phyloP scores from a whole-genome alignment of 768 basidiomycete genomes.

The Phlegmacium glaucopus region DNA sequence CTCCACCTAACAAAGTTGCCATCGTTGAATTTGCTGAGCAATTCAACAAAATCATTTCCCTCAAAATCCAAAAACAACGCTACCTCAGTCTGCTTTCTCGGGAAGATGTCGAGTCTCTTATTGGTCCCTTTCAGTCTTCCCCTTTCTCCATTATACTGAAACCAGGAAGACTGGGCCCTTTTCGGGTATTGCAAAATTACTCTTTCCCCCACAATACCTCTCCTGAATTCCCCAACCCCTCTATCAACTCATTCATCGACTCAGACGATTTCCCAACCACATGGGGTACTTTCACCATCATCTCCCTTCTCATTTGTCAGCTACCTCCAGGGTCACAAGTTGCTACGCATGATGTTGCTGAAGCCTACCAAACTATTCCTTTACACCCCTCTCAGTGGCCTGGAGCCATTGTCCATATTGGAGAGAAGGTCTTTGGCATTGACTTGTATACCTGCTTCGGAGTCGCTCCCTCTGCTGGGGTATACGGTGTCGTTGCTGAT shows the following conservation, averaged over 20 bases:
- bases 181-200: constrained; percentile 30
- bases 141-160: constrained; percentile 34
- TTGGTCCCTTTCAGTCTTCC: constrained; percentile 36
- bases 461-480: constrained; percentile 11
- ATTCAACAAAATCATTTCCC: constrained; percentile 13
- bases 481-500: constrained; percentile 22
- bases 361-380: constrained; percentile 35
- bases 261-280: constrained; percentile 35
- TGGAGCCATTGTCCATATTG: constrained; percentile 22
- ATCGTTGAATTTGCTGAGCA: background rate
- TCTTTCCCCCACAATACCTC: constrained; percentile 22
- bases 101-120: constrained; percentile 14
- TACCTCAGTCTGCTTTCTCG: constrained; percentile 29
- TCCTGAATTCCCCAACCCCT: constrained; percentile 1
- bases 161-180: constrained; percentile 19
- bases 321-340: constrained; percentile 35
- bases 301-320: background rate
- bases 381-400: constrained; percentile 36
- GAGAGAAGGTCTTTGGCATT: constrained; percentile 16
- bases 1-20: constrained; percentile 27
- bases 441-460: constrained; percentile 25
- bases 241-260: constrained; percentile 28
- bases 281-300: no score
- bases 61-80: constrained; percentile 13
- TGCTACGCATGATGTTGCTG: constrained; percentile 30